phyloP scores from a whole-genome alignment of 139 green algal species.

The Gonium pectorale region DNA sequence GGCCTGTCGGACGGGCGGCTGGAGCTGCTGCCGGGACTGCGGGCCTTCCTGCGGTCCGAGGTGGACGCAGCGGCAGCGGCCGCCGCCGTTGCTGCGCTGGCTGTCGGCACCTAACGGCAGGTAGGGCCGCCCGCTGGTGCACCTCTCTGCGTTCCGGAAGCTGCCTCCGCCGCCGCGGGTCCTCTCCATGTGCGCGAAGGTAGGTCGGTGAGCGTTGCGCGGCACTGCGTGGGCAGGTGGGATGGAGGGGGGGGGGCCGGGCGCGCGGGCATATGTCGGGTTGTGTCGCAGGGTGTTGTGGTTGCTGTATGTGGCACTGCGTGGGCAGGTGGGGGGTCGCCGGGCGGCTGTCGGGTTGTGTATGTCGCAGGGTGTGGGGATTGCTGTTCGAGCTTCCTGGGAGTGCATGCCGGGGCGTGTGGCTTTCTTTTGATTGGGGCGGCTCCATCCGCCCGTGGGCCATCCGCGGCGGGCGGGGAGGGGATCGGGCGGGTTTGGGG shows the following conservation, averaged over 20 bases:
- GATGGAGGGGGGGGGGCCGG: no score
- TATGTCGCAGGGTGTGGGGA: neutral
- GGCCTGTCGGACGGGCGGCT: neutral
- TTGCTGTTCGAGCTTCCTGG: no score
- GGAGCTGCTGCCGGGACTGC: constrained; percentile 5
- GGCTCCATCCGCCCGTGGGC: no score
- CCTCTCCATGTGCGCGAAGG: neutral
- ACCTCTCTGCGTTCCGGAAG: neutral
- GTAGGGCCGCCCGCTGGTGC: neutral
- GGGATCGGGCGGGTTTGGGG: no score
- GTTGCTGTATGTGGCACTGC: no score
- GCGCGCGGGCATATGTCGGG: no score
- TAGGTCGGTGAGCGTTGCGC: constrained; percentile 10
- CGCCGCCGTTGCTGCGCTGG: neutral
- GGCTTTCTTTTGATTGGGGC: no score
- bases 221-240: constrained; percentile 37
- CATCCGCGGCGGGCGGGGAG: no score
- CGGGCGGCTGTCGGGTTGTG: neutral
- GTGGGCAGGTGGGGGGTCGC: no score
- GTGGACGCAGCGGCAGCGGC: neutral
- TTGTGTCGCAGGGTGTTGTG: no score
- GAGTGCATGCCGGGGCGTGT: no score
- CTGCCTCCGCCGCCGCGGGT: neutral
- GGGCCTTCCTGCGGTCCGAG: neutral
- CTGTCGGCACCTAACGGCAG: no score